Evolutionary conservation across 2,329 filamentous ascomycete genomes (phyloP).

Genomic region (Pseudogymnoascus destructans): DNA sequence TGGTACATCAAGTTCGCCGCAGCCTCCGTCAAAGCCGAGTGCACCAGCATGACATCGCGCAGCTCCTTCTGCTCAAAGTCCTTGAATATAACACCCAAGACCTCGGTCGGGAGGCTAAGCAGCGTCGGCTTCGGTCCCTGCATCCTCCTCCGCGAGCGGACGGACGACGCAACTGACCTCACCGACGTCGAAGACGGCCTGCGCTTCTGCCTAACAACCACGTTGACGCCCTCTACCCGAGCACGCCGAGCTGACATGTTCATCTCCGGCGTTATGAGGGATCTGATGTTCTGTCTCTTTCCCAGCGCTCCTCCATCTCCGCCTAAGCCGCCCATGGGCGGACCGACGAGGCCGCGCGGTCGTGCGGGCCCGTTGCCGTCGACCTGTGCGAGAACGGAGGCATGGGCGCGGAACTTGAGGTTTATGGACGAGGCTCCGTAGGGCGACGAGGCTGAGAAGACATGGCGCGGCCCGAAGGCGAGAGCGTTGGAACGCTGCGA

Average conservation of each 20-base stretch:
- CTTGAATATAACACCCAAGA: constrained; percentile 16
- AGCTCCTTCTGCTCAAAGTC: constrained; percentile 14
- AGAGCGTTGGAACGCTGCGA: constrained; percentile 16
- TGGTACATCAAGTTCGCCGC: constrained; percentile 16
- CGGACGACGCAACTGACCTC: constrained; percentile 13
- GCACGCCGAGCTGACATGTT: background rate
- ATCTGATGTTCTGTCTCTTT: constrained; percentile 11
- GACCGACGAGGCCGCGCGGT: constrained; percentile 8
- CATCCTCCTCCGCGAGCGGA: constrained; percentile 11
- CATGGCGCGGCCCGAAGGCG: constrained; percentile 14
- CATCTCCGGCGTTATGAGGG: constrained; percentile 11
- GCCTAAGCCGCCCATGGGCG: background rate
- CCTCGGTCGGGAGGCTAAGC: constrained; percentile 16
- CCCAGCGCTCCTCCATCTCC: background rate
- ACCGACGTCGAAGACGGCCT: constrained; percentile 12
- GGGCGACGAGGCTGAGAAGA: constrained; percentile 11
- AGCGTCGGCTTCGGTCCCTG: constrained; percentile 11
- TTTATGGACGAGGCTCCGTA: constrained; percentile 6
- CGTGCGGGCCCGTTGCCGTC: constrained; percentile 13
- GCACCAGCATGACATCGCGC: constrained; percentile 15
- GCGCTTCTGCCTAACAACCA: constrained; percentile 11
- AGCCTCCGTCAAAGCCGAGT: constrained; percentile 14
- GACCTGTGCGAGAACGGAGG: constrained; percentile 11
- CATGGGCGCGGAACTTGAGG: constrained; percentile 8
- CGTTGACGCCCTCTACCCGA: background rate